A percentile compares a stretch with the other conserved stretches of the same genome.
Evolutionary conservation across 2,329 filamentous ascomycete species (phyloP).

Genomic region (Stemphylium lycopersici): DNA sequence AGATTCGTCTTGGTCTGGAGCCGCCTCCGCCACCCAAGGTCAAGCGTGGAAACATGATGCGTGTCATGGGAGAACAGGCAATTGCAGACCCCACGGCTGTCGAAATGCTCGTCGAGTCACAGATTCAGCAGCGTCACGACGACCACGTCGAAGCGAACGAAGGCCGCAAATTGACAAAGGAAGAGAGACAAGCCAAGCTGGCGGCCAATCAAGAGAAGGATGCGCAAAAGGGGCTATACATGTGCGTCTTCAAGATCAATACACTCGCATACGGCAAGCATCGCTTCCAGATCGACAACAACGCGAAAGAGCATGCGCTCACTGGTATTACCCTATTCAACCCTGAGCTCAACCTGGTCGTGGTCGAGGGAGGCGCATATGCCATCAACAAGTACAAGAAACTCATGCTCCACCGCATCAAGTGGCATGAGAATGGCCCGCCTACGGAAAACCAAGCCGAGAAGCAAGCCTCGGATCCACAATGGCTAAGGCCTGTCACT

Average conservation of each 20-base stretch:
- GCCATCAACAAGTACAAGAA: slow-evolving; percentile 87
- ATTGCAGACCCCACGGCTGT: slow-evolving; percentile 98
- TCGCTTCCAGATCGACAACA: slow-evolving; percentile 89
- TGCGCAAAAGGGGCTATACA: slow-evolving; percentile 80
- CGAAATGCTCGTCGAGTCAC: slow-evolving; percentile 88
- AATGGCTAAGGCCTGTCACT: slow-evolving; percentile 80
- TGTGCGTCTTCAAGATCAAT: slow-evolving; percentile 87
- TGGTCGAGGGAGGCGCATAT: slow-evolving; percentile 89
- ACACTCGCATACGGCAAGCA: slow-evolving; percentile 92
- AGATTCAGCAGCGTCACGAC: slow-evolving; percentile 85
- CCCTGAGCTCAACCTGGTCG: slow-evolving; percentile 83
- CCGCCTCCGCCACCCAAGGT: slow-evolving; percentile 93
- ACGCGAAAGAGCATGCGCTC: slow-evolving; percentile 85
- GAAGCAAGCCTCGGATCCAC: slow-evolving; percentile 66
- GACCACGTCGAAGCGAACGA: slow-evolving; percentile 81
- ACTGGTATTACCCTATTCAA: slow-evolving; percentile 93
- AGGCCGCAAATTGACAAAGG: slow-evolving; percentile 84
- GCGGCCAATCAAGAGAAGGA: slow-evolving; percentile 84
- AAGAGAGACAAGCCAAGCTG: slow-evolving; percentile 84
- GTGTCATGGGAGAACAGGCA: slow-evolving; percentile 87
- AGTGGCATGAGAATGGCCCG: slow-evolving; percentile 89
- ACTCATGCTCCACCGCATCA: slow-evolving; percentile 89
- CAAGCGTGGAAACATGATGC: slow-evolving; percentile 97
- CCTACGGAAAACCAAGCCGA: slow-evolving; percentile 65
- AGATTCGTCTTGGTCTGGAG: slow-evolving; percentile 88